Evolutionary conservation across 1,139 yeast species (phyloP), one percentile per base, ranked within the genome.

Genomic region (Debaryomyces sp.): DNA sequence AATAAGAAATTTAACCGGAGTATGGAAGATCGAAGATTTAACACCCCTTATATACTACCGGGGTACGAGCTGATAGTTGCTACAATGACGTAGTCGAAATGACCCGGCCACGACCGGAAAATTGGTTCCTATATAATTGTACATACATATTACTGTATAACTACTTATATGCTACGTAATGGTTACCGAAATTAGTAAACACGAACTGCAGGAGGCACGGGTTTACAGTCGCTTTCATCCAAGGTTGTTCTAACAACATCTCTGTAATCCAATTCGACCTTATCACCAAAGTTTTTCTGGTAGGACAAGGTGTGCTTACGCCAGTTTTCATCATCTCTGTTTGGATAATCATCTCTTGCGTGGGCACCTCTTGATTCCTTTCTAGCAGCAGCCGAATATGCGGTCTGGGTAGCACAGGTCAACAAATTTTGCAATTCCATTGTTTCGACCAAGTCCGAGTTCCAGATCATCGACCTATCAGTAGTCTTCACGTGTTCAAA

Each of bases 311-410:
- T 83, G 76, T 94, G 99, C 80, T 94, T 94, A 95, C 91, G 90
- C 99, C 99, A 94, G 80, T 90, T 78, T 53, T 68, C 91, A 69
- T 94, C 99, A 66, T 94, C 96, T 84, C 99, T 90, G 54, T 85
- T 86, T 64, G 96, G 97, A 78, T 73, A 92, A 73, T 94, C 99
- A 73, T 94, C 99, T 80, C 98, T 88, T 55, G 99, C 98, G 67
- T 94, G 99, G 47, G 99, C 99, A 78, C 99, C 99, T 81, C 99
- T 90, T 43, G 97, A 91, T 78, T 94, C 99, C 66, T 78, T 87
- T 82, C 99, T 89, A 50, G 91, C 96, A 54, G 95, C 92, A 46
- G 99, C 99, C 53, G 96, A 85, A 58, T 77, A 77, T 42, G 98
- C 98, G 48, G 98, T 92, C 79, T 94, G 99, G 59, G 89, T 85